A percentile compares a stretch with the other conserved stretches of the same genome.
These are phyloP conservation scores for Colletotrichum gigasporum DNA, from an alignment of 2,329 filamentous ascomycete genomes.

Conservation along the genomic window DNA sequence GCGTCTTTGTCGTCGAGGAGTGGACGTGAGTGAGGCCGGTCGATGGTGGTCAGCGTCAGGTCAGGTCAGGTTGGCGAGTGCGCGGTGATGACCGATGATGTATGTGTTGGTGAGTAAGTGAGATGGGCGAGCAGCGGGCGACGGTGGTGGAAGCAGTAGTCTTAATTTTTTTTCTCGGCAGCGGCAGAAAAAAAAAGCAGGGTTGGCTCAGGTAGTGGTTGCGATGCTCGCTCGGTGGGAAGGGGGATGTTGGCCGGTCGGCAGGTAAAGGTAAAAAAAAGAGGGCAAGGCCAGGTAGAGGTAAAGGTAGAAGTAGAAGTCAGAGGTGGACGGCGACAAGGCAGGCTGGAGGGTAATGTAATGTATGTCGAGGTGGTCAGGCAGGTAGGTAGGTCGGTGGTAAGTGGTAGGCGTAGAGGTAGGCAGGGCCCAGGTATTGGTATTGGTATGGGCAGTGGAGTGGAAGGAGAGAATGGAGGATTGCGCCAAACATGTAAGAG, in stretches of 20 bases:
- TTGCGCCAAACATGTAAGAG: slow-evolving; percentile 27
- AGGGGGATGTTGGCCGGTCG: slow-evolving; percentile 1
- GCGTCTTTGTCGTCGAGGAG: slow-evolving; percentile 3
- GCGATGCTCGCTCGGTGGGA: slow-evolving; percentile 2
- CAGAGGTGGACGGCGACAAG: slow-evolving; percentile 3
- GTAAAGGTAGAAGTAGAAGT: slow-evolving; percentile 1
- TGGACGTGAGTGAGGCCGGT: neutral
- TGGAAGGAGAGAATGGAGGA: slow-evolving; percentile 12
- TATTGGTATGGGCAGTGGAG: slow-evolving; percentile 2
- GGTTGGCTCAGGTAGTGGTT: neutral
- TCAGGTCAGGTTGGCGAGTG: neutral
- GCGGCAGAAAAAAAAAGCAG: neutral
- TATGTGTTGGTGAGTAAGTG: neutral
- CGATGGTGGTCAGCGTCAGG: neutral
- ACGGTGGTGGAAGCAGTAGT: too few species aligned
- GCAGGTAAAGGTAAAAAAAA: slow-evolving; percentile 6
- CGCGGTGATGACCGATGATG: neutral
- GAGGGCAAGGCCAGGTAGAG: neutral
- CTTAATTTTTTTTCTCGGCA: neutral
- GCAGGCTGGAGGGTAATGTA: slow-evolving; percentile 29
- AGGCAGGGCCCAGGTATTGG: slow-evolving; percentile 5
- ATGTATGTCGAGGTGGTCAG: too few species aligned
- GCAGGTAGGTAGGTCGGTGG: slow-evolving; percentile 6
- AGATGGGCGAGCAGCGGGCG: neutral
- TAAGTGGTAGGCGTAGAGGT: neutral